Percentiles rank a stretch among this genome's conserved stretches.
phyloP scores from a whole-genome alignment of 305 asterid species.

The Fraxinus baroniana region DNA sequence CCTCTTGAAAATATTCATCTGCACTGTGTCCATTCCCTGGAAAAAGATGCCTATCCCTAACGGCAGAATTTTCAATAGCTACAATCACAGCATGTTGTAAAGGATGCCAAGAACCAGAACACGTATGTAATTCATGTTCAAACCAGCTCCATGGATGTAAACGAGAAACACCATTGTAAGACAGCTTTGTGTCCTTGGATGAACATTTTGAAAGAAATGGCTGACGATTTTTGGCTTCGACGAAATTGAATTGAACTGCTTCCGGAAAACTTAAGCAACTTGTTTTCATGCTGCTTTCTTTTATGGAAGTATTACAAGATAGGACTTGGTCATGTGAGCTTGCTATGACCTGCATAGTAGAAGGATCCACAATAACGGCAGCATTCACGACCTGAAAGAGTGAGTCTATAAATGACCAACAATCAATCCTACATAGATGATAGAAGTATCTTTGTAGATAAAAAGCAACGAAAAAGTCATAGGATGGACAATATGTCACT shows the following conservation, averaged over 20 bases:
- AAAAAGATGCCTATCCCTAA: constrained; percentile 62
- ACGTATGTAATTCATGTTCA: constrained; percentile 35
- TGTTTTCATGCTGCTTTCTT: constrained; percentile 21
- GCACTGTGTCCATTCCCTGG: constrained; percentile 34
- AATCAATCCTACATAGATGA: not conserved
- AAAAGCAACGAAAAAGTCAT: not conserved
- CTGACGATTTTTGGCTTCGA: constrained; percentile 25
- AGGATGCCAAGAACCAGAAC: constrained; percentile 63
- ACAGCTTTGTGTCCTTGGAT: constrained; percentile 22
- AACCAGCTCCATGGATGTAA: constrained; percentile 72
- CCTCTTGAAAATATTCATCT: constrained; percentile 36
- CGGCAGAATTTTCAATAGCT: constrained; percentile 70
- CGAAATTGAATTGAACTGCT: constrained; percentile 13
- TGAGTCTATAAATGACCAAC: not conserved
- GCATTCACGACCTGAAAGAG: constrained; percentile 40
- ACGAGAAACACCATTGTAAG: constrained; percentile 47
- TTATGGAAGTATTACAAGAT: constrained; percentile 23
- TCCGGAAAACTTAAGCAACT: constrained; percentile 29
- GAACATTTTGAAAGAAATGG: constrained; percentile 21
- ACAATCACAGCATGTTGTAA: constrained; percentile 79
- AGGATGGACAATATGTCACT: not conserved
- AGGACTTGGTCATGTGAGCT: constrained; percentile 61
- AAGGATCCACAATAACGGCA: constrained; percentile 88
- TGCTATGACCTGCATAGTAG: constrained; percentile 62
- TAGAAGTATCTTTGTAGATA: not conserved